Evolutionary conservation across 192 early-diverging fungal species (phyloP).

Genomic region (Linnemannia hyalina): DNA sequence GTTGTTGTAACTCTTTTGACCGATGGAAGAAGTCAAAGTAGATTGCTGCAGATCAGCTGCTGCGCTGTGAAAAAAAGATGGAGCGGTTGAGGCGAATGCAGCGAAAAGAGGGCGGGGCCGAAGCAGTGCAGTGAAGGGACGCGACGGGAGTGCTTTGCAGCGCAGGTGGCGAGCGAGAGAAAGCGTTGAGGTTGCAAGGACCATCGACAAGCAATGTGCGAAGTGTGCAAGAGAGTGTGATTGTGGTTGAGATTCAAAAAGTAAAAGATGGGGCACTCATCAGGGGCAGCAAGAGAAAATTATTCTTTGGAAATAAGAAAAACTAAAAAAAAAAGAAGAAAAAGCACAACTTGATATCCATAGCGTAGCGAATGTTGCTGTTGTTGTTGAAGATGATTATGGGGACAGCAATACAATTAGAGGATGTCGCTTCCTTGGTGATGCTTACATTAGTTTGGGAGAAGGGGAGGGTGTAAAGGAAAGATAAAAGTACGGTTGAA

Average conservation of each 20-base stretch:
- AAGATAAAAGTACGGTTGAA: neutral
- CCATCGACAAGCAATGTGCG: slow-evolving; percentile 3
- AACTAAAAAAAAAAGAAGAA: neutral
- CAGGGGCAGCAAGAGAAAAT: neutral
- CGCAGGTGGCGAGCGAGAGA: slow-evolving; percentile 1
- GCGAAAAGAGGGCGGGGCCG: slow-evolving; percentile 1
- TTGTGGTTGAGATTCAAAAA: neutral
- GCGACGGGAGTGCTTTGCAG: neutral
- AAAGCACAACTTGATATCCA: neutral
- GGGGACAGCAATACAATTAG: neutral
- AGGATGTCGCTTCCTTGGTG: neutral
- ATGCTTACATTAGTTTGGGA: slow-evolving; percentile 9
- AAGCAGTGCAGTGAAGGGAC: neutral
- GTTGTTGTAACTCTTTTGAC: neutral
- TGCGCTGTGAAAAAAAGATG: slow-evolving; percentile 38
- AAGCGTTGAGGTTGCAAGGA: neutral
- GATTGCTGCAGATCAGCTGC: slow-evolving; percentile 10
- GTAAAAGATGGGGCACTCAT: neutral
- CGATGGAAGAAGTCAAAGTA: neutral
- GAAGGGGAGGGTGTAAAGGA: neutral
- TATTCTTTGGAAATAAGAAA: neutral
- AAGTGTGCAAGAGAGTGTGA: neutral
- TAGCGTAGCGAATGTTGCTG: neutral
- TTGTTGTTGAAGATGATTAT: neutral
- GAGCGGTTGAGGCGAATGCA: slow-evolving; percentile 7